phyloP scores from a whole-genome alignment of 768 basidiomycete genomes.

The Suillus tomentosus region DNA sequence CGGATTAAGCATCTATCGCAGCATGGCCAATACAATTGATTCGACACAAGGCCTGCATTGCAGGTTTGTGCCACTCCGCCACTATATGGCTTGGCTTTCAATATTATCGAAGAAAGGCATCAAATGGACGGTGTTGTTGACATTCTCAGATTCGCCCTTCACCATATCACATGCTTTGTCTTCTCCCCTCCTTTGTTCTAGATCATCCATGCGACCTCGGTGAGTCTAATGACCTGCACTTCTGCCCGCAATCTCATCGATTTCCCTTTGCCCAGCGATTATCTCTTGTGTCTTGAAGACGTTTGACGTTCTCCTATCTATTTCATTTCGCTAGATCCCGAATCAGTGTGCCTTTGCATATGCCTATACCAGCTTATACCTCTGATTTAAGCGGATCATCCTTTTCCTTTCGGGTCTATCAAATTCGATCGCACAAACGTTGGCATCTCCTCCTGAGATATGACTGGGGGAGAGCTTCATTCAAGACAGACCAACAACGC shows the following conservation, averaged over 20 bases:
- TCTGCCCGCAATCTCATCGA: constrained; percentile 8
- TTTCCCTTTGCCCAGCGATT: constrained; percentile 10
- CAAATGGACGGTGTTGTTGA: not conserved
- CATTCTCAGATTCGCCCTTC: not conserved
- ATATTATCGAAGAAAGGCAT: not conserved
- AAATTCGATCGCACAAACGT: constrained; percentile 5
- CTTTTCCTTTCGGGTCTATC: constrained; percentile 5
- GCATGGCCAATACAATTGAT: not conserved
- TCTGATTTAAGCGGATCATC: constrained; percentile 5
- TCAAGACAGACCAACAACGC: constrained; percentile 6
- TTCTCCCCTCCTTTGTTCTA: constrained; percentile 6
- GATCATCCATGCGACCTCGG: constrained; percentile 5
- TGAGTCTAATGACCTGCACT: not conserved
- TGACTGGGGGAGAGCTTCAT: not conserved
- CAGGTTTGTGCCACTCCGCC: not conserved
- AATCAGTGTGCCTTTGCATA: constrained; percentile 2
- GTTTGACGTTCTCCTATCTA: not conserved
- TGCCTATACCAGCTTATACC: not conserved
- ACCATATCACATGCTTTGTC: not conserved
- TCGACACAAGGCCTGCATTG: not conserved
- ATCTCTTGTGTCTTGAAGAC: constrained; percentile 4
- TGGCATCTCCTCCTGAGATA: constrained; percentile 3
- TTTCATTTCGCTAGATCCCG: constrained; percentile 11
- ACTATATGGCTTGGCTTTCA: not conserved
- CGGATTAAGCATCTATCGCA: not conserved